phyloP scores from a whole-genome alignment of 352 stramenopile species.

The Pythium periplocum region DNA sequence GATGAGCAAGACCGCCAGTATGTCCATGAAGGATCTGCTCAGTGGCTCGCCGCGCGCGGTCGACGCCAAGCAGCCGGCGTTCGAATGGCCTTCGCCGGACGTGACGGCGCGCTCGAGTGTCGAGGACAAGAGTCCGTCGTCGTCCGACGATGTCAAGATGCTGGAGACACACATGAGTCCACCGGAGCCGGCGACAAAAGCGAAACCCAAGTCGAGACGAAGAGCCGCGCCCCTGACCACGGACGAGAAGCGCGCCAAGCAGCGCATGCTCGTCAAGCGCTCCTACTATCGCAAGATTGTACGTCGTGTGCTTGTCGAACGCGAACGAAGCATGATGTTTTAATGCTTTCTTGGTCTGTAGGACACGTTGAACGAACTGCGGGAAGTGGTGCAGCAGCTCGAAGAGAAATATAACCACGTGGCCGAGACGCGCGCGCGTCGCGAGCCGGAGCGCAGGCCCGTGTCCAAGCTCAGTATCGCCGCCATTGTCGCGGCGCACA shows the following conservation, averaged over 20 bases:
- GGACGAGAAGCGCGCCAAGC: constrained; percentile 60
- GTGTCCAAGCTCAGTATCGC: neutral
- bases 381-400: constrained; percentile 36
- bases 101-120: no score
- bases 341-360: constrained; percentile 1
- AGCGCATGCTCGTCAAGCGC: constrained; percentile 58
- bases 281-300: constrained; percentile 79
- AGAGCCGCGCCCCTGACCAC: constrained; percentile 25
- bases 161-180: no score
- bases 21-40: no score
- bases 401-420: constrained; percentile 41
- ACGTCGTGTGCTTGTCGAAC: constrained; percentile 9
- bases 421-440: constrained; percentile 10
- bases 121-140: no score
- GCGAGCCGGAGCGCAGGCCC: constrained; percentile 3
- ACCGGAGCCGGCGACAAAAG: no score
- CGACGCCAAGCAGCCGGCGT: no score
- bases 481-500: constrained; percentile 9
- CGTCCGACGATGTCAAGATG: no score
- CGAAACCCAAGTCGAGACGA: neutral
- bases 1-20: no score
- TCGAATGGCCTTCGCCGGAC: no score
- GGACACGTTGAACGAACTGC: constrained; percentile 58
- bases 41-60: no score
- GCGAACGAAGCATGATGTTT: no score